These are phyloP conservation scores for Cadophora sp. DNA, from an alignment of 2,329 filamentous ascomycete genomes.

Conservation along the genomic window DNA sequence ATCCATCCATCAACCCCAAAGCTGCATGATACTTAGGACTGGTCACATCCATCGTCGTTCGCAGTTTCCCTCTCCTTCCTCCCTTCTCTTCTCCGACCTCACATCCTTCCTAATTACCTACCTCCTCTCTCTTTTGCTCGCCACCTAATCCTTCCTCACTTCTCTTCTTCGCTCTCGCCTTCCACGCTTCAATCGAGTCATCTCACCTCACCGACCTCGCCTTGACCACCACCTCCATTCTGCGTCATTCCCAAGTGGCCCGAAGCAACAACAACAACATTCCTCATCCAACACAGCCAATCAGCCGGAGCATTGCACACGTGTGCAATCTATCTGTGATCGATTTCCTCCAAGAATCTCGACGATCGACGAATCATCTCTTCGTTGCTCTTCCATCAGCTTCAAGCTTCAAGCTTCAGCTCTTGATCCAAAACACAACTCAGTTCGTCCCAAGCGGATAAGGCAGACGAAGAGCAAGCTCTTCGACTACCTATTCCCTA, in stretches of 20 bases:
- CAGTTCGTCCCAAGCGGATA: constrained; percentile 32
- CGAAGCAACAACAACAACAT: constrained; percentile 36
- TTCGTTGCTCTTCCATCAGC: neutral
- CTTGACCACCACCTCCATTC: constrained; percentile 31
- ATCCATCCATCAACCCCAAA: constrained; percentile 5
- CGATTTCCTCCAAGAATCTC: constrained; percentile 15
- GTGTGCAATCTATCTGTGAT: constrained; percentile 21
- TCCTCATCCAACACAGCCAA: constrained; percentile 26
- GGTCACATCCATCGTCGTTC: constrained; percentile 40
- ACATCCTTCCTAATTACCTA: constrained; percentile 43
- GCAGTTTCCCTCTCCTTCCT: constrained; percentile 43
- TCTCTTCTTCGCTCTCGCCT: constrained; percentile 20
- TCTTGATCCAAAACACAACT: constrained; percentile 17
- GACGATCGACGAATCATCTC: constrained; percentile 6
- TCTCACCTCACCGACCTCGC: constrained; percentile 27
- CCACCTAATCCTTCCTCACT: constrained; percentile 29
- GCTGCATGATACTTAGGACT: constrained; percentile 31
- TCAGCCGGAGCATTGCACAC: constrained; percentile 23
- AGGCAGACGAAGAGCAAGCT: constrained; percentile 54
- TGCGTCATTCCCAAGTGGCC: constrained; percentile 36
- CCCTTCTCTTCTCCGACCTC: constrained; percentile 43
- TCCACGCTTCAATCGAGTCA: constrained; percentile 27
- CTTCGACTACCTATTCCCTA: constrained; percentile 53
- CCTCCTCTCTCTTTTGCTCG: constrained; percentile 26
- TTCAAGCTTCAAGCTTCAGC: constrained; percentile 13